phyloP scores from a whole-genome alignment of 768 basidiomycete species.

The Boletus fagicola region DNA sequence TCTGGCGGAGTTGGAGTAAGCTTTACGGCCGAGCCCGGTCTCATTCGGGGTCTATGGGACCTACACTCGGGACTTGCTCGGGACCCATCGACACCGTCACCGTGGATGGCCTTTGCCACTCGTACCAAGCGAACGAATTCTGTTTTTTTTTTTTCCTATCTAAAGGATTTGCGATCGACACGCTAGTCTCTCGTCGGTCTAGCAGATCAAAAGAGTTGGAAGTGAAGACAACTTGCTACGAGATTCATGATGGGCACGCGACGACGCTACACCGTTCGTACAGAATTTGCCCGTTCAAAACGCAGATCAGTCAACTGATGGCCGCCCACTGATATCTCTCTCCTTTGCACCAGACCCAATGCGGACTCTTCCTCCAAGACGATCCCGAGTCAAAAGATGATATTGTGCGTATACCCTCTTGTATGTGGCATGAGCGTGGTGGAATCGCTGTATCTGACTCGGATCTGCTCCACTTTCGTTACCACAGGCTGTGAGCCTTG shows the following conservation, averaged over 20 bases:
- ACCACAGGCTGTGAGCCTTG: slow-evolving; percentile 16
- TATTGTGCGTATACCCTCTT: slow-evolving; percentile 7
- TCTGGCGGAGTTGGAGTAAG: not conserved
- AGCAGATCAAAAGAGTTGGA: not conserved
- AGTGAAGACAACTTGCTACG: not conserved
- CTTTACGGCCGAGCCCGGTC: not conserved
- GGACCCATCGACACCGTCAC: not conserved
- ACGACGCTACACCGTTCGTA: slow-evolving; percentile 20
- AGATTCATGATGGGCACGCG: slow-evolving; percentile 15
- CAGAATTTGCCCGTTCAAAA: not conserved
- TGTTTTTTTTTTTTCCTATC: not conserved
- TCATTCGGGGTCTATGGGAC: not conserved
- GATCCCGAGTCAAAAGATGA: slow-evolving; percentile 14
- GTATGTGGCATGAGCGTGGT: too few relatives aligned
- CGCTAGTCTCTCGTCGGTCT: not conserved
- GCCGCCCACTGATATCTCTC: not conserved
- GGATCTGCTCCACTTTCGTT: not conserved
- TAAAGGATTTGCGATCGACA: not conserved
- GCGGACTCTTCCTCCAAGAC: slow-evolving; percentile 21
- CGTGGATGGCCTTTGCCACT: not conserved
- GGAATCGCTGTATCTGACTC: not conserved
- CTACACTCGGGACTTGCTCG: not conserved
- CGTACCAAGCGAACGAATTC: not conserved
- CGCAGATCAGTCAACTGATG: not conserved
- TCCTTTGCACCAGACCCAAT: slow-evolving; percentile 4